Base-by-base conservation (phyloP, 108 stramenopile species). In the Cyclotella cryptica region DNA sequence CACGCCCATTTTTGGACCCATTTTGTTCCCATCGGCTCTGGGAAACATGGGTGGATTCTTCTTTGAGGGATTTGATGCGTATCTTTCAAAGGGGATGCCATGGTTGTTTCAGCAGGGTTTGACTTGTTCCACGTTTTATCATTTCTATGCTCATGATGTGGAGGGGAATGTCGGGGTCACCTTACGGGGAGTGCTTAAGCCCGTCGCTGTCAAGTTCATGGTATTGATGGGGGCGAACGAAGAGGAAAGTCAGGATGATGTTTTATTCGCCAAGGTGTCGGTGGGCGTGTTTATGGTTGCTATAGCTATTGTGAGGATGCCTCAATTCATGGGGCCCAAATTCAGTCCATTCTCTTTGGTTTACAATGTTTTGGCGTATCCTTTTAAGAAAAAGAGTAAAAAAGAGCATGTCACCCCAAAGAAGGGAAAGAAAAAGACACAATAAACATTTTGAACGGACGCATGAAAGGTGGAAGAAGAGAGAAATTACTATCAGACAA, bases 31-130 rank as follows among this genome's bases (percentile, higher is more conserved):
- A 15, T 66, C 82, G n/a, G 43, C 86, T 41, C 83, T 95, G 21
- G 94, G 94, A 22, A 95, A 95, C 55, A 89, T 93, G 90, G 90
- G 90, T 40, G 88, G 88, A 1, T 92, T 95, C 63, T 75, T 93
- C 47, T 47, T 75, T 66, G 86, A 83, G n/a, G 93, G 92, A 52
- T 88, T 93, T 60, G 79, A 93, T 78, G 86, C 64, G 6, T 85
- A 93, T 65, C 64, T 93, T 72, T 63, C 81, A 46, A 80, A 83
- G 27, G 89, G 89, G 1, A 89, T 90, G 74, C 90, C 90, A 14
- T 93, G 89, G 89, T 70, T 88, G n/a, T 90, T 91, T 62, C 90
- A 93, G 65, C 91, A 93, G 84, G 93, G 88, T 53, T 18, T 93
- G 5, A 69, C 82, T 45, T 80, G 84, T 71, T 88, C 89, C n/a